Conservation (phyloP, 371 early-diverging fungal species). For the Rhizomucor pusillus region DNA sequence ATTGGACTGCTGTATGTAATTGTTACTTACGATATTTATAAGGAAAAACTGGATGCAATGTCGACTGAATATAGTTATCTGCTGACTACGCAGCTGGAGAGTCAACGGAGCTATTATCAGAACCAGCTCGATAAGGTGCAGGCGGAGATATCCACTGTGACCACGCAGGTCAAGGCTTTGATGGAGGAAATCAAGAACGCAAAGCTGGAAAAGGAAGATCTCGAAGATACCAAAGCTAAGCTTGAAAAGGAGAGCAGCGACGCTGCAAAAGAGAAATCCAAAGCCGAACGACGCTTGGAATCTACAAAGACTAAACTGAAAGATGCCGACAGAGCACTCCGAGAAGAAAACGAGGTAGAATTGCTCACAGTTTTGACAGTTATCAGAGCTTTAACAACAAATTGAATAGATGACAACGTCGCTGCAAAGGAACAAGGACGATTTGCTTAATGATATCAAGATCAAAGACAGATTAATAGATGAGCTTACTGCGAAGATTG, state of each 20-base stretch:
- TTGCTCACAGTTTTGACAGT: too few relatives aligned
- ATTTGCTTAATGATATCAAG: too few relatives aligned
- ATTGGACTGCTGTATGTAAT: conserved; percentile 5
- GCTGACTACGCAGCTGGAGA: conserved; percentile 79
- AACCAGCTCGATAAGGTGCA: conserved; percentile 58
- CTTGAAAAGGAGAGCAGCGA: conserved; percentile 5
- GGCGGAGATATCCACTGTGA: conserved; percentile 34
- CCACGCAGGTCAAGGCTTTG: conserved; percentile 13
- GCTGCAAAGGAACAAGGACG: too few relatives aligned
- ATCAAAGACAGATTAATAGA: too few relatives aligned
- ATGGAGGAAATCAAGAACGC: conserved; percentile 11
- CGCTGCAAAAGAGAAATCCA: conserved; percentile 15
- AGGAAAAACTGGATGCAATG: conserved; percentile 73
- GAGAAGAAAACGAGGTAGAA: conserved; percentile 37
- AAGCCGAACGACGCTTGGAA: conserved; percentile 10
- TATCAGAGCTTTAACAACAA: too few relatives aligned
- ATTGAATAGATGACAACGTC: too few relatives aligned
- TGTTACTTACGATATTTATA: conserved; percentile 9
- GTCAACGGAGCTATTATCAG: conserved; percentile 85
- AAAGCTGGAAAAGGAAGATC: conserved; percentile 11
- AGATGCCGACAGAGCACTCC: conserved; percentile 17
- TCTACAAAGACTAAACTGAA: conserved; percentile 14
- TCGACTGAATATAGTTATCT: conserved; percentile 75
- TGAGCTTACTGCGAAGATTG: too few relatives aligned
- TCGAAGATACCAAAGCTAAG: conserved; percentile 1